phyloP scores from a whole-genome alignment of 2,329 filamentous ascomycete species.

The Fusarium mundagurra region DNA sequence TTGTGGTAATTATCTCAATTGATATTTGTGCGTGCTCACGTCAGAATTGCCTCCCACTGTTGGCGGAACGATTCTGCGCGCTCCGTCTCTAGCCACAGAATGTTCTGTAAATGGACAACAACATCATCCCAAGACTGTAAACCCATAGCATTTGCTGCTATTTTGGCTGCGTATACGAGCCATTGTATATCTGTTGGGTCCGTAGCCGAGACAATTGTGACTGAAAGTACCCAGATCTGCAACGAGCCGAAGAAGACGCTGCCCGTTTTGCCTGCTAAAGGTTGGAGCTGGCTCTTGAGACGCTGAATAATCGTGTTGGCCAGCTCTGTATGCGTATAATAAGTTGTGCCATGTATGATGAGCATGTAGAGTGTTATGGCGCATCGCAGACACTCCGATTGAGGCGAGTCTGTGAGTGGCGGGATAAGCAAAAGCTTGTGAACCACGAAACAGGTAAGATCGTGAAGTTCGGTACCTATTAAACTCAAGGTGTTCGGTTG shows the following conservation, averaged over 20 bases:
- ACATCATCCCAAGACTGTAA: constrained; percentile 32
- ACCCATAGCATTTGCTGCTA: neutral
- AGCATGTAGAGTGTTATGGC: constrained; percentile 62
- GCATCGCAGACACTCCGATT: constrained; percentile 57
- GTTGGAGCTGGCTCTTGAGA: constrained; percentile 46
- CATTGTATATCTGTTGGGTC: constrained; percentile 43
- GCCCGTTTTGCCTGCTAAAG: neutral
- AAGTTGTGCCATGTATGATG: constrained; percentile 63
- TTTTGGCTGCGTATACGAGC: constrained; percentile 43
- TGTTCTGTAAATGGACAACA: constrained; percentile 10
- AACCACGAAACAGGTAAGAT: constrained; percentile 64
- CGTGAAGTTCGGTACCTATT: constrained; percentile 59
- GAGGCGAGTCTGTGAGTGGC: neutral
- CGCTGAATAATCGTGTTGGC: constrained; percentile 47
- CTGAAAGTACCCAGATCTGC: constrained; percentile 53
- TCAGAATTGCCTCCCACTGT: constrained; percentile 26
- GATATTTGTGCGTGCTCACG: neutral
- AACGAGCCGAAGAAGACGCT: constrained; percentile 38
- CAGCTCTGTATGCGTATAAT: constrained; percentile 61
- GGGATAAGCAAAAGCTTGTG: constrained; percentile 56
- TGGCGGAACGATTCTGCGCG: constrained; percentile 20
- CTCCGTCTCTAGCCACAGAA: constrained; percentile 33
- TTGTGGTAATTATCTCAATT: neutral
- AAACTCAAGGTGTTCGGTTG: constrained; percentile 43
- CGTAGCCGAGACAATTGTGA: constrained; percentile 52